Conservation (phyloP, 129 eudicot genomes). For the Flaveria linearis region DNA sequence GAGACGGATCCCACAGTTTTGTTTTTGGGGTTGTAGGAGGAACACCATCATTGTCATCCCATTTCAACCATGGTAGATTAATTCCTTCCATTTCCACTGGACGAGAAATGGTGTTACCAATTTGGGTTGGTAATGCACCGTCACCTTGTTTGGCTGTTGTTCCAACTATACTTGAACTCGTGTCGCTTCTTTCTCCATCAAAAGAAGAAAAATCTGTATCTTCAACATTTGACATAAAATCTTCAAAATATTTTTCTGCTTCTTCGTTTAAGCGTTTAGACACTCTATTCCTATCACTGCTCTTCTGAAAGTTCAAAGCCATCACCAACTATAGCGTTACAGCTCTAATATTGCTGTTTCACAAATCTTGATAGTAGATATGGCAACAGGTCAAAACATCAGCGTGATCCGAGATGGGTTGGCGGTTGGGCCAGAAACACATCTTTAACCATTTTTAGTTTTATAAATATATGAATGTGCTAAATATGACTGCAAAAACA, state of each 20-base stretch:
- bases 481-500: not conserved
- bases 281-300: slow-evolving; percentile 63
- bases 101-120: slow-evolving; percentile 41
- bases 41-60: slow-evolving; percentile 69
- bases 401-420: not conserved
- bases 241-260: slow-evolving; percentile 82
- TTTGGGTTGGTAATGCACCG: slow-evolving; percentile 30
- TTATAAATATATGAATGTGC: not conserved
- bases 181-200: slow-evolving; percentile 96
- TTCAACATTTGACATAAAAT: slow-evolving; percentile 82
- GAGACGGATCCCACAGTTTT: slow-evolving; percentile 56
- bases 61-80: slow-evolving; percentile 86
- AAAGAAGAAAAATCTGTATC: slow-evolving; percentile 91
- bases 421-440: not conserved
- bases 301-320: slow-evolving; percentile 55
- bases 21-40: slow-evolving; percentile 61
- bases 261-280: slow-evolving; percentile 67
- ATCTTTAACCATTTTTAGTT: not conserved
- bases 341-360: not conserved
- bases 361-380: not conserved
- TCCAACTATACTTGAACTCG: slow-evolving; percentile 75
- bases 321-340: not conserved
- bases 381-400: not conserved
- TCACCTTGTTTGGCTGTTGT: slow-evolving; percentile 37
- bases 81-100: slow-evolving; percentile 83